Evolutionary conservation across 2,329 filamentous ascomycete species (phyloP).

Genomic region (Rhynchosporium agropyri): DNA sequence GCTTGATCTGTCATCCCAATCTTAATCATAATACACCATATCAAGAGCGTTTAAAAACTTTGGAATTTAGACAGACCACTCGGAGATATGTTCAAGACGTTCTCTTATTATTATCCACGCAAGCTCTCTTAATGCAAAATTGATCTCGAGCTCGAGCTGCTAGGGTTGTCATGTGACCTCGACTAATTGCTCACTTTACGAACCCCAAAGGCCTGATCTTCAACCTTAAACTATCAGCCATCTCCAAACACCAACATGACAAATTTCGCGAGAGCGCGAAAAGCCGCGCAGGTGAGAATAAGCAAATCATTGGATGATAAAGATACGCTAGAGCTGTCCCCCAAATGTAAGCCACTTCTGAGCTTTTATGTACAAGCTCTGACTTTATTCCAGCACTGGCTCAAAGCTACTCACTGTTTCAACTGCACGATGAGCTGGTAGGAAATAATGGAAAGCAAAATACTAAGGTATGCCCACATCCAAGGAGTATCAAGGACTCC

Average conservation of each 20-base stretch:
- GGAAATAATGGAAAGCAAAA: slow-evolving; percentile 8
- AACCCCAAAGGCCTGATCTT: background rate
- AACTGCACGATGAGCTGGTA: slow-evolving; percentile 22
- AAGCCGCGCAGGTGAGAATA: slow-evolving; percentile 22
- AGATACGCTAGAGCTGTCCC: slow-evolving; percentile 8
- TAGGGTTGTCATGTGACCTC: slow-evolving; percentile 2
- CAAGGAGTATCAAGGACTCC: background rate
- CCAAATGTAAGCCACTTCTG: slow-evolving; percentile 18
- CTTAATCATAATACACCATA: too few relatives aligned
- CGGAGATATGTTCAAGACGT: too few relatives aligned
- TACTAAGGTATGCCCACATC: slow-evolving; percentile 10
- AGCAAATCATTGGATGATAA: background rate
- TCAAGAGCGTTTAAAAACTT: too few relatives aligned
- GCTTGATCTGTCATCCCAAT: too few relatives aligned
- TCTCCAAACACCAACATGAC: background rate
- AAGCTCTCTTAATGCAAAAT: too few relatives aligned
- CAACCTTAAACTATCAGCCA: background rate
- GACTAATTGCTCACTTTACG: background rate
- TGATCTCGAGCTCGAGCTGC: too few relatives aligned
- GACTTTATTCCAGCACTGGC: slow-evolving; percentile 28
- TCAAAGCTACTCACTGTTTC: slow-evolving; percentile 30
- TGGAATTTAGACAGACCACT: too few relatives aligned
- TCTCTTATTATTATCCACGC: too few relatives aligned
- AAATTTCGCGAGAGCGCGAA: slow-evolving; percentile 27
- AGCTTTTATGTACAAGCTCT: slow-evolving; percentile 2